These are phyloP conservation scores for Allium fistulosum DNA, from an alignment of 106 monocot genomes.

Conservation along the genomic window DNA sequence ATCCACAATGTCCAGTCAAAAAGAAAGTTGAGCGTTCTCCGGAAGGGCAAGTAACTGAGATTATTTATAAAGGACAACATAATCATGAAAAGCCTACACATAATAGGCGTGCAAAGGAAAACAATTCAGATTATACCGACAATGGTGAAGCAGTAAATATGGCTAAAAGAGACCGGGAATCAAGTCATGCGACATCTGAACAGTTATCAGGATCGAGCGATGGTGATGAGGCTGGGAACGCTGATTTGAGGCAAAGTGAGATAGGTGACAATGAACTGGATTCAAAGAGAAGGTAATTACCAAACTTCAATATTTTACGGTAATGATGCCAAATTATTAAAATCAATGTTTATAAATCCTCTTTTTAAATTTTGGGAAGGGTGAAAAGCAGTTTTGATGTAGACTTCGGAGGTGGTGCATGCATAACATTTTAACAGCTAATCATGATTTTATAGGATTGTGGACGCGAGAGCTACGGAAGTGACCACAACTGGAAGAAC, in stretches of 20 bases:
- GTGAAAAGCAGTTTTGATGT: background rate
- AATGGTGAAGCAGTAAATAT: conserved; percentile 10
- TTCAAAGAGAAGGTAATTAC: conserved; percentile 50
- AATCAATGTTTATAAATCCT: background rate
- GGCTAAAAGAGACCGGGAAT: conserved; percentile 19
- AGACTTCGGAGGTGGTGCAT: too few species aligned
- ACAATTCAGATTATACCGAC: conserved; percentile 14
- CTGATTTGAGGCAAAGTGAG: conserved; percentile 25
- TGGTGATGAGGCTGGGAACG: conserved; percentile 45
- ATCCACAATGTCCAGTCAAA: conserved; percentile 38
- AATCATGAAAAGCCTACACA: conserved; percentile 30
- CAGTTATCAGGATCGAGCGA: conserved; percentile 68
- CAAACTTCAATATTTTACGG: background rate
- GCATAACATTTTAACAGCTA: too few species aligned
- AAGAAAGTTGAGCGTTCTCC: conserved; percentile 39
- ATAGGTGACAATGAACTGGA: conserved; percentile 33
- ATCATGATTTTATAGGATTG: conserved; percentile 20
- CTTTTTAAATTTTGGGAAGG: background rate
- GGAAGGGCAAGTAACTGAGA: conserved; percentile 40
- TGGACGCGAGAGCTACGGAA: conserved; percentile 16
- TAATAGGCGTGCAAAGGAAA: conserved; percentile 28
- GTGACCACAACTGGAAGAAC: conserved; percentile 35
- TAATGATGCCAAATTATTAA: too few species aligned
- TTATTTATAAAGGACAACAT: conserved; percentile 49
- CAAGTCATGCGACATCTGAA: conserved; percentile 31